Conservation (phyloP, 2,329 filamentous ascomycete species). For the Rugonectria rugulosa region DNA sequence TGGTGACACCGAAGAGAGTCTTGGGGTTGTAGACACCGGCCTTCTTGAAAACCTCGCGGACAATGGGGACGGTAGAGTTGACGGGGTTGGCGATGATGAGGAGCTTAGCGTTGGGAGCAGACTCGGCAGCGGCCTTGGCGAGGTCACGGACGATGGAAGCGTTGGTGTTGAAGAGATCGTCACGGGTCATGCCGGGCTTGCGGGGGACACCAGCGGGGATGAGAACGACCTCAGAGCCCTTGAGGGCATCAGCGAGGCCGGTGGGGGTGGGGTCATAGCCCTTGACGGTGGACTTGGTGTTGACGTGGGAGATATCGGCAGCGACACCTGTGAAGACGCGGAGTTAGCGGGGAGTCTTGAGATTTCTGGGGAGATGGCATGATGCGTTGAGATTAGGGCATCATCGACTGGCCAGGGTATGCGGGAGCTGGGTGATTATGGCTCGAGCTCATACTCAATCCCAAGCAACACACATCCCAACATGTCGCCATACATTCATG, state of each 20-base stretch:
- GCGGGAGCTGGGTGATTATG: no score
- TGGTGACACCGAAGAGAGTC: conserved; percentile 99
- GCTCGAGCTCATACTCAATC: no score
- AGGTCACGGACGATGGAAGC: conserved; percentile 99
- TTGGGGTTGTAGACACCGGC: conserved; percentile 98
- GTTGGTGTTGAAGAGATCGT: conserved; percentile 99
- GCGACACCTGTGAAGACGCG: conserved; percentile 78
- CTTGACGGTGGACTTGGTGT: conserved; percentile 95
- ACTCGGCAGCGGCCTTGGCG: conserved; percentile 90
- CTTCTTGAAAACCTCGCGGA: conserved; percentile 95
- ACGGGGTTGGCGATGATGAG: conserved; percentile 99
- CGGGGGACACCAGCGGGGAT: conserved; percentile 98
- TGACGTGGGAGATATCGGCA: conserved; percentile 98
- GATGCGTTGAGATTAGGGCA: conserved; percentile 12
- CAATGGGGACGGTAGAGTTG: conserved; percentile 99
- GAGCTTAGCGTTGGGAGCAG: conserved; percentile 90
- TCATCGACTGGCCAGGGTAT: background rate
- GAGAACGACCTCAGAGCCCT: conserved; percentile 90
- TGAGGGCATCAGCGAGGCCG: conserved; percentile 81
- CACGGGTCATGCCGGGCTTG: conserved; percentile 99
- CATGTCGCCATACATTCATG: no score
- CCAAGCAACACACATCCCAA: no score
- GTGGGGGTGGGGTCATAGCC: conserved; percentile 82
- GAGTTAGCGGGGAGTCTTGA: conserved; percentile 26
- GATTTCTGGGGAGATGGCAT: conserved; percentile 27